Evolutionary conservation across 805 yeast species (phyloP), one percentile per base, ranked within the genome.

Genomic region (Ogataea corticis): DNA sequence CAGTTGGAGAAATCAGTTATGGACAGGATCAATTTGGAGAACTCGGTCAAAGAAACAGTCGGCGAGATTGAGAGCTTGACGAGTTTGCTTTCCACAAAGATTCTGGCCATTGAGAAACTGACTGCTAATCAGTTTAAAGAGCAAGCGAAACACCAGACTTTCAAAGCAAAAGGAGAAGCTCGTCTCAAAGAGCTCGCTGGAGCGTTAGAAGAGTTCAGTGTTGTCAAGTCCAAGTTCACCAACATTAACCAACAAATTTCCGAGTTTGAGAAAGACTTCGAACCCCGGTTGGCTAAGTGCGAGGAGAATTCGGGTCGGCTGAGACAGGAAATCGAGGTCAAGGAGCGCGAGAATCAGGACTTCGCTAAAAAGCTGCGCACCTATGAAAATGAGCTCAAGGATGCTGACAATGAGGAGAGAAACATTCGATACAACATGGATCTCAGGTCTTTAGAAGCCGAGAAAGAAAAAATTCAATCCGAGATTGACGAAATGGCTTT

Each of bases 371-470:
- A 73, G 21, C 77, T 80, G 55, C 79, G 84, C 80, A 80, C 77
- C 50, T 67, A 85, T 40, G 88, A 84, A 62, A 61, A 77, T 7
- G 73, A 74, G 44, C 51, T 33, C 45, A 49, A 47, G n/a, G 85
- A 86, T 50, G 76, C 86, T 1, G 74, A 75, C 27, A 77, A 75
- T 42, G 77, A 80, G 40, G 82, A 84, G 54, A 76, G 88, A 25
- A 80, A 80, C 45, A 67, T 88, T 48, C 68, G 54, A 53, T 77
- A 33, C 65, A 70, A 41, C 50, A 59, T 43, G 68, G 77, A 49
- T 68, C 76, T 46, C 65, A 63, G 40, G 88, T 71, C 71, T 42
- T 62, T 76, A 41, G 56, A 64, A 17, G 68, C 67, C 19, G 72
- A 70, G 16, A 61, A 67, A 32, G 57, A 54, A 13, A 55, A 59